A percentile compares a stretch with the other conserved stretches of the same genome.
phyloP scores from a whole-genome alignment of 2,329 filamentous ascomycete species.

The Curvularia eragrostidis region DNA sequence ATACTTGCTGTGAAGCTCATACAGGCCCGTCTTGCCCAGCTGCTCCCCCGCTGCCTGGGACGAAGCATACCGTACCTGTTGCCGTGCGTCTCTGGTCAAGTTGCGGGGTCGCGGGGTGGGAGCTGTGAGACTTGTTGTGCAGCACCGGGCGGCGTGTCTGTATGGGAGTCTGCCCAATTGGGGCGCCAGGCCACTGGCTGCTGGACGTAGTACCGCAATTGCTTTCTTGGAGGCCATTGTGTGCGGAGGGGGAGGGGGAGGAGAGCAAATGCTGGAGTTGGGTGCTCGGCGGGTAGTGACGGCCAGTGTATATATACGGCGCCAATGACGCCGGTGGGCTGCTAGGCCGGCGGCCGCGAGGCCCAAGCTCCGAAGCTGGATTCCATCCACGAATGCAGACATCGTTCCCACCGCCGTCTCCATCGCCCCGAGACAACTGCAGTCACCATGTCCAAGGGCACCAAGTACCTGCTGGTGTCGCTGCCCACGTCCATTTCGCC shows the following conservation, averaged over 20 bases:
- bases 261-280: slow-evolving; percentile 14
- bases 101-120: slow-evolving; percentile 38
- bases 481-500: slow-evolving; percentile 87
- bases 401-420: slow-evolving; percentile 25
- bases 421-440: slow-evolving; percentile 19
- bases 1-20: slow-evolving; percentile 77
- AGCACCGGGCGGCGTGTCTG: slow-evolving; percentile 20
- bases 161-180: slow-evolving; percentile 23
- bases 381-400: slow-evolving; percentile 28
- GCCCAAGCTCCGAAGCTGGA: slow-evolving; percentile 28
- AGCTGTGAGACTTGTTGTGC: slow-evolving; percentile 22
- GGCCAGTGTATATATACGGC: slow-evolving; percentile 25
- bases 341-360: slow-evolving; percentile 10
- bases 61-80: slow-evolving; percentile 39
- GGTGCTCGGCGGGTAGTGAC: slow-evolving; percentile 24
- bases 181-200: slow-evolving; percentile 33
- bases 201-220: slow-evolving; percentile 32
- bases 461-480: slow-evolving; percentile 86
- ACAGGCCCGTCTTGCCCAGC: slow-evolving; percentile 71
- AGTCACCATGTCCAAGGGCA: slow-evolving; percentile 52
- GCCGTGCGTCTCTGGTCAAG: slow-evolving; percentile 22
- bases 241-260: slow-evolving; percentile 21
- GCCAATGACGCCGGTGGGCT: slow-evolving; percentile 29
- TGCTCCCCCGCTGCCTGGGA: slow-evolving; percentile 34
- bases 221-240: slow-evolving; percentile 43